phyloP scores from a whole-genome alignment of 257 asterid species.

The Solanum sitiens region DNA sequence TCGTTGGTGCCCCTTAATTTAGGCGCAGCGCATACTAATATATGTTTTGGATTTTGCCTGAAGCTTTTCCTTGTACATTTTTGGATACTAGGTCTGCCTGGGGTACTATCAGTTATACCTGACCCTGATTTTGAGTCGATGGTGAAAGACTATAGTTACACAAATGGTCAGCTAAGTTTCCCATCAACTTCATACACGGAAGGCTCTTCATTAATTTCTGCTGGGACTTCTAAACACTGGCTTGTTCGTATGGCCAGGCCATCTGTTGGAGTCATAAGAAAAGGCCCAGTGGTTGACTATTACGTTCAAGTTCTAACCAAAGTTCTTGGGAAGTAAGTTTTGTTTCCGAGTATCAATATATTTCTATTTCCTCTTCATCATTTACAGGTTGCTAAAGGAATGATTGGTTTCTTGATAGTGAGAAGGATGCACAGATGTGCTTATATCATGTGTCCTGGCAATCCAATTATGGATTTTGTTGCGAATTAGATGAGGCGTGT shows the following conservation, averaged over 20 bases:
- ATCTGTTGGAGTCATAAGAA: constrained; percentile 44
- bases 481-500: constrained; percentile 69
- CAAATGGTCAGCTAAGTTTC: constrained; percentile 16
- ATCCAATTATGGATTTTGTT: constrained; percentile 74
- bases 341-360: background rate
- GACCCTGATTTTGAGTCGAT: constrained; percentile 50
- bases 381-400: constrained; percentile 1
- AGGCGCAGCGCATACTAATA: background rate
- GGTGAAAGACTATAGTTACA: constrained; percentile 39
- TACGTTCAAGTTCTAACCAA: constrained; percentile 55
- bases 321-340: constrained; percentile 81
- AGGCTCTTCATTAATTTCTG: constrained; percentile 39
- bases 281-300: constrained; percentile 68
- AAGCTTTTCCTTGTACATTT: background rate
- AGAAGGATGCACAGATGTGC: constrained; percentile 91
- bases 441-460: constrained; percentile 72
- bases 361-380: background rate
- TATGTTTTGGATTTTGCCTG: background rate
- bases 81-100: constrained; percentile 44
- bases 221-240: constrained; percentile 62
- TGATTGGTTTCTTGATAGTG: constrained; percentile 33
- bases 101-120: constrained; percentile 54
- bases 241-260: constrained; percentile 67
- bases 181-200: constrained; percentile 13
- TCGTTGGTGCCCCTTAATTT: background rate